Base-by-base conservation (phyloP, 1,284 basidiomycete genomes). In the Schizophyllum amplum region DNA sequence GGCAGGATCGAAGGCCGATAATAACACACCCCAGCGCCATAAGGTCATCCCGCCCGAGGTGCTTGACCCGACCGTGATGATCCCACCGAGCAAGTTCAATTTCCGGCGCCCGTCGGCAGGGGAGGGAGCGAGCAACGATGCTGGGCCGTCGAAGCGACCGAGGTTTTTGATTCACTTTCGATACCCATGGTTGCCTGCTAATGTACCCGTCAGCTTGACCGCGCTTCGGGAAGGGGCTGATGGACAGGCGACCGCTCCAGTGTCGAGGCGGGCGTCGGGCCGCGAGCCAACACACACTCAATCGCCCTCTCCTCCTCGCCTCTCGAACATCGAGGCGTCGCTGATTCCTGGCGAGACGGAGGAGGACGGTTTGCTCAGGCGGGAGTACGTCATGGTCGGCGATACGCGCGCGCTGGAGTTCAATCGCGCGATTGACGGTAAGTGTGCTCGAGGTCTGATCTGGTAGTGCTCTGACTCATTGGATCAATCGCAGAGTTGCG, bases 301-400 rank as follows among this genome's bases (percentile, higher is more conserved):
- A 7, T 69, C 68, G 49, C 72, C 75, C 1, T 66, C 82, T 4
- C 81, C 82, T 1, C 78, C 79, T 0, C 27, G 13, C 13, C 27
- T 13, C 5, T 33, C 27, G 27, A 13, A 33, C 6, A 13, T 33
- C 13, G 87, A 90, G 58, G 81, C 77, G 0, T 88, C 87, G 0
- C 69, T 81, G 55, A 89, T 90, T 55, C 87, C 87, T n/a, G 88
- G 87, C 5, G 88, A 90, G 68, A 86, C 84, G 0, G 87, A 90
- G 65, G 87, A 90, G 66, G 87, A 90, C 66, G 87, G 86, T 0
- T 71, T 84, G 48, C 73, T 90, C 21, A 73, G 87, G 24, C 75
- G 84, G 50, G 89, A 91, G 64, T 92, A 92, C 61, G 89, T 91
- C 1, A 75, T 92, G 1, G 86, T 92, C 4, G 87, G 81, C 3